Evolutionary conservation across 2,329 filamentous ascomycete species (phyloP), one percentile per base, ranked within the genome.

Genomic region (Neophaeococcomyces aloes): DNA sequence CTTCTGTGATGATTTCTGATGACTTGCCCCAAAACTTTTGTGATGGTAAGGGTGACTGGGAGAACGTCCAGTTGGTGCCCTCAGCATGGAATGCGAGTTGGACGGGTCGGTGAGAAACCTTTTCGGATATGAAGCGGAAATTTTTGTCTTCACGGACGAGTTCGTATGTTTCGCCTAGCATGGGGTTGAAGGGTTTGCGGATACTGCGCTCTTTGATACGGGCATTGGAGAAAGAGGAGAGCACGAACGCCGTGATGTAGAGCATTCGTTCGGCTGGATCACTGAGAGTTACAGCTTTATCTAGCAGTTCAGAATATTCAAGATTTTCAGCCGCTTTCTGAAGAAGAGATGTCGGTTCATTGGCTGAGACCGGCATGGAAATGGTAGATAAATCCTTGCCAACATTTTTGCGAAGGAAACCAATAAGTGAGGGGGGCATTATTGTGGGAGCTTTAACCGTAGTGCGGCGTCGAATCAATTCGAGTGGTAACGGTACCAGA

Each of bases 21-120:
- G 83, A 89, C 68, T 96, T 96, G 44, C 91, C 91, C 91, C 91
- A 96, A 68, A 98, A 98, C 60, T 96, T 96, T 60, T 98, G 89
- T 17, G 83, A 82, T 0, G 91, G 91, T 45, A 83, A 81, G 0
- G 91, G 86, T 3, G 83, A 85, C 60, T 96, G 91, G 1, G 85
- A 74, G 49, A 94, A 81, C 2, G 83, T 86, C 91, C 91, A 98
- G 45, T 76, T 70, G 30, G 78, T 74, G 30, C 84, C 79, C 61
- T 98, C 91, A 3, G 89, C 91, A 62, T 96, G 88, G 68, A 88
- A 89, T 4, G 91, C 91, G 57, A 96, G 78, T 50, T 88, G 80
- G 11, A 98, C 86, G 0, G 91, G 91, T 3, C 91, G 81, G 61
- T 98, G 91, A 13, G 79, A 83, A 6, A 98, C 86, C 62, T 98